A percentile compares a stretch with the other conserved stretches of the same genome.
These are phyloP conservation scores for Byssothecium circinans DNA, from an alignment of 2,329 filamentous ascomycete species.

Conservation along the genomic window DNA sequence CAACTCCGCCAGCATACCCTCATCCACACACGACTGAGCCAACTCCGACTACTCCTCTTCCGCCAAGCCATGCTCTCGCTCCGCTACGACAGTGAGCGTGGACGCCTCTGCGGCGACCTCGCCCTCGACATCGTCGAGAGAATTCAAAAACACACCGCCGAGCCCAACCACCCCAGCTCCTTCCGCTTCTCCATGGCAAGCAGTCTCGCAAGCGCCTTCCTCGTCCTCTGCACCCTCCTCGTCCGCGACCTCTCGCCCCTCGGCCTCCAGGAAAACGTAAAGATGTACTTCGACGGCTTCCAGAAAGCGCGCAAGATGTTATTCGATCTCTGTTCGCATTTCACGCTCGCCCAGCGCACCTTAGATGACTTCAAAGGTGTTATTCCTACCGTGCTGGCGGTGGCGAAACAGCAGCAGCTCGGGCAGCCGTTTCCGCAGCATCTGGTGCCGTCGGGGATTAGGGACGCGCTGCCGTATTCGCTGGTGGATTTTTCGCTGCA, in stretches of 20 bases:
- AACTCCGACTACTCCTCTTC: conserved; percentile 28
- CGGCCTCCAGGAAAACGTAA: conserved; percentile 5
- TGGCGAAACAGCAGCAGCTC: conserved; percentile 5
- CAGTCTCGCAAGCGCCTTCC: conserved; percentile 21
- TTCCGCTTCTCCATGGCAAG: conserved; percentile 21
- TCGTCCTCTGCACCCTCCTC: conserved; percentile 23
- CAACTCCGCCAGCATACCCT: conserved; percentile 19
- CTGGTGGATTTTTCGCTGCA: conserved; percentile 21
- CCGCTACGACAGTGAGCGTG: conserved; percentile 19
- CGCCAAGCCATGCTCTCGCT: conserved; percentile 28
- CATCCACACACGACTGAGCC: conserved; percentile 21
- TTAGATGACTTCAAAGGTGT: conserved; percentile 22
- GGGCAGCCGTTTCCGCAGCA: not conserved
- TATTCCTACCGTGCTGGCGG: conserved; percentile 8
- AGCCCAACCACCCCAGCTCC: conserved; percentile 9
- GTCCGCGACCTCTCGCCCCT: conserved; percentile 14
- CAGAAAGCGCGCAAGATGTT: conserved; percentile 16
- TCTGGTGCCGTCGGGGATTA: conserved; percentile 15
- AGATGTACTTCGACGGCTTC: conserved; percentile 16
- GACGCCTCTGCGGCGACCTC: conserved; percentile 16
- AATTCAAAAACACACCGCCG: conserved; percentile 9
- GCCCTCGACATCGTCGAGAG: conserved; percentile 18
- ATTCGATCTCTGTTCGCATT: conserved; percentile 13
- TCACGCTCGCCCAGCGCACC: conserved; percentile 24
- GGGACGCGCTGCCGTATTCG: conserved; percentile 27